Conservation (phyloP, 2,329 filamentous ascomycete genomes). For the Lachnellula arida region DNA sequence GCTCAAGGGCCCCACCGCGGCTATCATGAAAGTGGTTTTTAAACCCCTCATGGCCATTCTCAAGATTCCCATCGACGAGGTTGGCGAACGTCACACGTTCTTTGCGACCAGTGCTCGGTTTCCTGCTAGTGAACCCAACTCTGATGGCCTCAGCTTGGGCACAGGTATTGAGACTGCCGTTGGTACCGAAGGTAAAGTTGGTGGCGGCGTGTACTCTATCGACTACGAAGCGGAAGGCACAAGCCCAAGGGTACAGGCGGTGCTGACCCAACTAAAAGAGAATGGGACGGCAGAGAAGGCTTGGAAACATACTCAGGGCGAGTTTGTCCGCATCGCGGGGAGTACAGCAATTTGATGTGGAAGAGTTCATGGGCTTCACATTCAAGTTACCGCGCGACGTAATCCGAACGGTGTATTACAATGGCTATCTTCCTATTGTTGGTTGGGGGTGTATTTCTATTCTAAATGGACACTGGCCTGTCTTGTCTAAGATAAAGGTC, state of each 20-base stretch:
- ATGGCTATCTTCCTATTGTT: too few relatives aligned
- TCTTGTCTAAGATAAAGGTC: too few relatives aligned
- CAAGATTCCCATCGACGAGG: conserved; percentile 20
- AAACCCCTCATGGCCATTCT: neutral
- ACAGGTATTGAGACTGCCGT: conserved; percentile 16
- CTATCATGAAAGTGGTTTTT: neutral
- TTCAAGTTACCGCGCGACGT: too few relatives aligned
- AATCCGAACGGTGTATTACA: too few relatives aligned
- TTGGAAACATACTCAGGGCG: conserved; percentile 26
- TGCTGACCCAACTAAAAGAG: conserved; percentile 28
- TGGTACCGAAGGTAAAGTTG: conserved; percentile 31
- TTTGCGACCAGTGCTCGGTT: conserved; percentile 34
- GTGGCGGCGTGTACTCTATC: conserved; percentile 33
- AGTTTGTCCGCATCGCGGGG: conserved; percentile 25
- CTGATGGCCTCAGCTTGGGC: conserved; percentile 17
- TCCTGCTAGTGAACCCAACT: conserved; percentile 2
- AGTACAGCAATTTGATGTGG: neutral
- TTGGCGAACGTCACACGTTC: conserved; percentile 35
- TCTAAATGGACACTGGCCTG: too few relatives aligned
- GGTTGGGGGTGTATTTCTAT: too few relatives aligned
- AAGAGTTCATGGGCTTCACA: too few relatives aligned
- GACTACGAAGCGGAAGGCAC: conserved; percentile 27
- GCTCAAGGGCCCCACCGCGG: conserved; percentile 21
- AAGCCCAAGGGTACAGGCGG: conserved; percentile 22
- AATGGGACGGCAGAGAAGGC: conserved; percentile 33